Conservation (phyloP, 495 filamentous ascomycete species). For the Podospora comata region DNA sequence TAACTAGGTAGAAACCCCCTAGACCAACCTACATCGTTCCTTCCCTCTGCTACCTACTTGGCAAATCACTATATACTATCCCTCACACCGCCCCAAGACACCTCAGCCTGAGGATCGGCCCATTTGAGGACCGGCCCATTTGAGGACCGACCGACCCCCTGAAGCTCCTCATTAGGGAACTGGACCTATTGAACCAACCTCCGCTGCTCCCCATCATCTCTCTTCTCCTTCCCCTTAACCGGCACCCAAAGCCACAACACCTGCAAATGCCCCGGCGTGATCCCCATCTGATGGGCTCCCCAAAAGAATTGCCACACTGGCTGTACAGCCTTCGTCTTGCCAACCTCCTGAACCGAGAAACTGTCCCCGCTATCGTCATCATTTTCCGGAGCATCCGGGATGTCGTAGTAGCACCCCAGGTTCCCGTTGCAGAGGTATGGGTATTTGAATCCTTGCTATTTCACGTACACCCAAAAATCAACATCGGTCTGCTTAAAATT, state of each 20-base stretch:
- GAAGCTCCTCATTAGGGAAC: not conserved
- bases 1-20: not conserved
- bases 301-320: constrained; percentile 37
- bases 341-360: not conserved
- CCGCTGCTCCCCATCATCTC: not conserved
- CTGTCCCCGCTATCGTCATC: not conserved
- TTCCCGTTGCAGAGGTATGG: constrained; percentile 38
- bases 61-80: not conserved
- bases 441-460: constrained; percentile 28
- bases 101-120: no score
- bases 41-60: not conserved
- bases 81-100: not conserved
- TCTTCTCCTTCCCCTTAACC: not conserved
- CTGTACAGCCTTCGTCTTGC: not conserved
- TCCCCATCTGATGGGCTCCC: constrained; percentile 30
- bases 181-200: not conserved
- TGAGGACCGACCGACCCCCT: no score
- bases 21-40: not conserved
- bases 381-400: constrained; percentile 19
- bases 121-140: no score
- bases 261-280: constrained; percentile 31
- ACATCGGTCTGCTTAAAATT: constrained; percentile 5
- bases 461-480: not conserved
- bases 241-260: constrained; percentile 34
- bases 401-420: constrained; percentile 34